These are phyloP conservation scores for Alternaria arborescens DNA, from an alignment of 2,329 filamentous ascomycete species.

Conservation along the genomic window DNA sequence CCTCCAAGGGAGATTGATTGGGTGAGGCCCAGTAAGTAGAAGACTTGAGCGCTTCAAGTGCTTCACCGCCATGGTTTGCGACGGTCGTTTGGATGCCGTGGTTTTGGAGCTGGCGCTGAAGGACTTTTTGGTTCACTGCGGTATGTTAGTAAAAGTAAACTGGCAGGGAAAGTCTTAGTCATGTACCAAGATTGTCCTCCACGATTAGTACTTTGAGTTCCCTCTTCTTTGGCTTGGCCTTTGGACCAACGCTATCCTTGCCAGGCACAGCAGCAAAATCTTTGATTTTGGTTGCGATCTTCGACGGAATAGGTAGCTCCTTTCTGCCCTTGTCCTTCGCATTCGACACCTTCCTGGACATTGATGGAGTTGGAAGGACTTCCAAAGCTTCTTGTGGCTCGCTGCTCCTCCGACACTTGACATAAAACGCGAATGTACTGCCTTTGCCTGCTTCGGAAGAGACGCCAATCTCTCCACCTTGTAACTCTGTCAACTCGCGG, in stretches of 20 bases:
- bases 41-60: conserved; percentile 54
- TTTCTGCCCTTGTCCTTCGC: conserved; percentile 35
- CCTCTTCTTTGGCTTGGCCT: conserved; percentile 23
- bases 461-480: conserved; percentile 82
- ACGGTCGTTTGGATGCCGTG: conserved; percentile 57
- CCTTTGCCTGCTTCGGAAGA: conserved; percentile 72
- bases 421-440: conserved; percentile 79
- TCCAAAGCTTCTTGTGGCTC: conserved; percentile 47
- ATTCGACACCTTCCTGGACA: conserved; percentile 43
- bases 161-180: too few relatives aligned
- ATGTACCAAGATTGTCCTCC: conserved; percentile 50
- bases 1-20: conserved; percentile 12
- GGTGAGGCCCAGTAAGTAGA: conserved; percentile 54
- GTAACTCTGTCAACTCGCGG: conserved; percentile 78
- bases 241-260: conserved; percentile 12
- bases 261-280: conserved; percentile 44
- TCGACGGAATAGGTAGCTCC: conserved; percentile 12
- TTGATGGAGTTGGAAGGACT: conserved; percentile 29
- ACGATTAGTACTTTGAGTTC: conserved; percentile 54
- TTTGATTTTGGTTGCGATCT: conserved; percentile 39
- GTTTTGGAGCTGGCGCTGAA: conserved; percentile 60
- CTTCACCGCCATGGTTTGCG: conserved; percentile 61
- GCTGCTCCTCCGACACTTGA: conserved; percentile 69
- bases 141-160: conserved; percentile 2
- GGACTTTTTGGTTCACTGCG: conserved; percentile 59